These are phyloP conservation scores for Clarireedia monteithiana DNA, from an alignment of 2,329 filamentous ascomycete species.

Conservation along the genomic window DNA sequence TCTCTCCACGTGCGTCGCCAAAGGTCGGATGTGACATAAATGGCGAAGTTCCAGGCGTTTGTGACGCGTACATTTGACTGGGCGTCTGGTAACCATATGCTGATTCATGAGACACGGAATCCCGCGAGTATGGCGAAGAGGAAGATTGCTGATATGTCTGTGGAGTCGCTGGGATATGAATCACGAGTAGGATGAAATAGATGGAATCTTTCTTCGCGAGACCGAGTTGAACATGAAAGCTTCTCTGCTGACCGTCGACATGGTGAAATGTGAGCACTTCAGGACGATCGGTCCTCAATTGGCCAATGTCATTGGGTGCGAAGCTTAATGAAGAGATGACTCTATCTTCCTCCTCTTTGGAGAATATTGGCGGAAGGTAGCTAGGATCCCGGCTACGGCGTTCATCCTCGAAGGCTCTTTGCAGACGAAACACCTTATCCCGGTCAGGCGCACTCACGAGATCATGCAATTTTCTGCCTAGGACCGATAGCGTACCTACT, in stretches of 20 bases:
- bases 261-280: slow-evolving; percentile 48
- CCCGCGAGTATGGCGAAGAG: slow-evolving; percentile 23
- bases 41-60: slow-evolving; percentile 17
- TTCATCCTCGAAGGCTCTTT: slow-evolving; percentile 48
- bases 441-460: slow-evolving; percentile 44
- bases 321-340: slow-evolving; percentile 50
- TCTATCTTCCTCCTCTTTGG: slow-evolving; percentile 43
- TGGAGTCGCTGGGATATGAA: slow-evolving; percentile 22
- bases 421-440: slow-evolving; percentile 43
- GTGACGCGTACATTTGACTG: slow-evolving; percentile 20
- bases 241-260: slow-evolving; percentile 43
- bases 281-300: slow-evolving; percentile 44
- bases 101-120: slow-evolving; percentile 23
- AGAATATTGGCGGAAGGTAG: slow-evolving; percentile 57
- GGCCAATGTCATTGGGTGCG: slow-evolving; percentile 42
- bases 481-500: slow-evolving; percentile 40
- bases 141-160: slow-evolving; percentile 20
- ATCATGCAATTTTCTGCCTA: slow-evolving; percentile 45
- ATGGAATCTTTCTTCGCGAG: slow-evolving; percentile 54
- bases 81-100: slow-evolving; percentile 26
- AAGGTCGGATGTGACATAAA: slow-evolving; percentile 18
- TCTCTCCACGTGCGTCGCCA: slow-evolving; percentile 22
- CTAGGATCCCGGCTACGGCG: slow-evolving; percentile 46
- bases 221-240: slow-evolving; percentile 44
- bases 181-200: slow-evolving; percentile 49